Percentiles rank a stretch among this genome's conserved stretches.
Conservation (phyloP, 345 rosid species). For the Eucalyptus sp. region DNA sequence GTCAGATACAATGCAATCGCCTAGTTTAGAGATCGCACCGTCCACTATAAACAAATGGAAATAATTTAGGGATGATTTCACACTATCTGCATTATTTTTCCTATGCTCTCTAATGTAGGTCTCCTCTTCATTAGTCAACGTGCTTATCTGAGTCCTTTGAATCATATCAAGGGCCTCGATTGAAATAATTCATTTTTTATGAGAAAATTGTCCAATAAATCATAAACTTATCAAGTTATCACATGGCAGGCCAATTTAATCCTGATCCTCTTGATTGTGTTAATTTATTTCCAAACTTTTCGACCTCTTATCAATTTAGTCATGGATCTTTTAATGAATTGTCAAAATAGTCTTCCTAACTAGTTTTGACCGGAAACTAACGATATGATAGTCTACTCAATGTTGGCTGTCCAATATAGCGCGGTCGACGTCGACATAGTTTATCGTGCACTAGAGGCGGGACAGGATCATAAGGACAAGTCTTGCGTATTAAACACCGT, state of each 20-base stretch:
- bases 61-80: background rate
- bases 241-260: background rate
- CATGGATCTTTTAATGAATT: background rate
- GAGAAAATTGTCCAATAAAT: rapidly evolving
- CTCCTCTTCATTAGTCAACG: background rate
- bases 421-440: too few relatives aligned
- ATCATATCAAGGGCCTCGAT: background rate
- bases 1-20: too few relatives aligned
- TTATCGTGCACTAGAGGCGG: too few relatives aligned
- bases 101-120: background rate
- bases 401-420: rapidly evolving
- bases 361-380: background rate
- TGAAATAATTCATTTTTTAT: background rate
- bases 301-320: background rate
- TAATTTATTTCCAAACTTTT: background rate
- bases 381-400: rapidly evolving
- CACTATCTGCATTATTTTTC: background rate
- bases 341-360: rapidly evolving
- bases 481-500: too few relatives aligned
- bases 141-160: background rate
- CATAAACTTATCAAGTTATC: too few relatives aligned
- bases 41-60: background rate
- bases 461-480: too few relatives aligned
- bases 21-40: background rate
- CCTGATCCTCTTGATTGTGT: rapidly evolving